Percentiles rank a stretch among this genome's conserved stretches.
phyloP scores from a whole-genome alignment of 192 early-diverging fungal genomes.

The Coemansia sp. region DNA sequence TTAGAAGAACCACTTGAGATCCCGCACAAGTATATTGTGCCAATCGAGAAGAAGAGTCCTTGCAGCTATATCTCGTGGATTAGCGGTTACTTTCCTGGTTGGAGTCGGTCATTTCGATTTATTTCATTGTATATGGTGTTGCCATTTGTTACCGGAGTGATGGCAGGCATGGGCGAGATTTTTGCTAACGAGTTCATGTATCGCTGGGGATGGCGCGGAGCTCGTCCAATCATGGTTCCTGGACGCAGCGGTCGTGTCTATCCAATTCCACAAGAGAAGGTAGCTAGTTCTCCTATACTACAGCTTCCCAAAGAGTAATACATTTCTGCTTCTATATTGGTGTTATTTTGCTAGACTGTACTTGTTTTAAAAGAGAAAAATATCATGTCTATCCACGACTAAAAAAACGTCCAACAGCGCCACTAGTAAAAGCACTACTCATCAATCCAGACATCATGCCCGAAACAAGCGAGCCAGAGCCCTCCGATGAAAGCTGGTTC shows the following conservation, averaged over 20 bases:
- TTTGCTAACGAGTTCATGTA: constrained; percentile 76
- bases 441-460: constrained; percentile 58
- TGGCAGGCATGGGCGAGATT: constrained; percentile 77
- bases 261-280: constrained; percentile 14
- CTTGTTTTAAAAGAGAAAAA: background rate
- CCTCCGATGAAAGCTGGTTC: constrained; percentile 61
- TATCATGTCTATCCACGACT: constrained; percentile 28
- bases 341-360: no score
- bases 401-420: constrained; percentile 46
- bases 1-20: background rate
- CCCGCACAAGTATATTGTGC: no score
- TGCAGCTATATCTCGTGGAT: constrained; percentile 8
- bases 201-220: constrained; percentile 69
- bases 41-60: background rate
- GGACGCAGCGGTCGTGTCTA: constrained; percentile 34
- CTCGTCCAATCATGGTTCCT: constrained; percentile 32
- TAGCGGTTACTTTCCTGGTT: constrained; percentile 1
- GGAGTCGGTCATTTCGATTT: constrained; percentile 24
- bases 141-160: constrained; percentile 54
- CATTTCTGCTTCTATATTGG: no score
- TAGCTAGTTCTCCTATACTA: background rate
- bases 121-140: constrained; percentile 43
- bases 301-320: no score
- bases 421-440: constrained; percentile 38
- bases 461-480: constrained; percentile 36